Base-by-base conservation (phyloP, 768 basidiomycete species). In the Termitomyces sp. region DNA sequence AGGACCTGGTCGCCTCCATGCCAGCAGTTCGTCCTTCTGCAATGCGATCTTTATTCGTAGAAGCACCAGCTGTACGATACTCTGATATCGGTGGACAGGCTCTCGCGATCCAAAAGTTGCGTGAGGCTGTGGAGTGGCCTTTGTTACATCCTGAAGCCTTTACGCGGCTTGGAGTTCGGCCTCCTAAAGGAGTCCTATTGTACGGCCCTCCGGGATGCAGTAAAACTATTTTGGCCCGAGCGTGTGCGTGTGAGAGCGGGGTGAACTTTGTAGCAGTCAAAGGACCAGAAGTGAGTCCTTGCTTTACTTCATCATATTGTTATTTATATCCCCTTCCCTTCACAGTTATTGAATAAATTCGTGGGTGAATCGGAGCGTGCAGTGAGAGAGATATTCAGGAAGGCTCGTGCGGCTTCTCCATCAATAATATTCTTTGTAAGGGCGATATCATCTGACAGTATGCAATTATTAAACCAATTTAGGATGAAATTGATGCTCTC, bases 171-270 rank as follows among this genome's bases (percentile, higher is more conserved):
- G 96, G 96, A 0, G 91, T 95, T 11, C 79, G 79, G 44, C 89
- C 96, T 3, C 94, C 96, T 0, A 86, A 90, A 62, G 96, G 96
- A 0, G 83, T 98, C 6, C 71, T 99, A 42, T 74, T 98, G 15
- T 99, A 95, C 69, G 95, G 95, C 4, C 95, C 95, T 3, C 96
- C 95, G 4, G 95, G 95, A n/a, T 97, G 95, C 64, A 94, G 92
- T 63, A 98, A 98, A 73, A 98, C 96, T 2, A 76, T 98, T 39
- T 82, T 94, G 15, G 96, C 91, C 2, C 84, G 92, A 54, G 95
- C 96, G 3, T 86, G 93, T 66, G 95, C 95, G 15, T 90, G 85
- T 27, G 95, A 97, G 70, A 91, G 91, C 61, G 94, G 93, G 3
- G 83, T 98, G 54, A 98, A 98, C 68, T 98, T 98, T 68, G 81